Evolutionary conservation across 164 flowering plant species (phyloP), one percentile per base, ranked within the genome.

Genomic region (Annona cherimola): DNA sequence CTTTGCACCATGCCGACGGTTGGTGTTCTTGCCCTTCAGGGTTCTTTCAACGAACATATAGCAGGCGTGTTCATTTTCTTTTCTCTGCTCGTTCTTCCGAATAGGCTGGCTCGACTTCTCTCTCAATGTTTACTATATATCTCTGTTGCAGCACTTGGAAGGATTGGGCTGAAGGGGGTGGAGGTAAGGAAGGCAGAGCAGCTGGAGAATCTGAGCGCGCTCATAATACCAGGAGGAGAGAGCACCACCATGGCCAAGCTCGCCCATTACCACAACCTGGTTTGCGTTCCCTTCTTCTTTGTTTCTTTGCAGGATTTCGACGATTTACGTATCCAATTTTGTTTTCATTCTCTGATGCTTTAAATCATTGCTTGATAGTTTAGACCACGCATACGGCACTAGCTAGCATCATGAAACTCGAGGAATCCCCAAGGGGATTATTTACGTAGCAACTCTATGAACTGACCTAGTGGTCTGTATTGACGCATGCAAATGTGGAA

Each of bases 241-340:
- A 93, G 99, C 84, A 95, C 99, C 79, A 91, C 98, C 83, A 92
- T 95, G 97, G 97, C 98, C 71, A 94, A 91, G 79, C 96, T 92
- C 45, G 99, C 99, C 14, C 88, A 90, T 75, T 88, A 76, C 76
- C 96, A 92, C 62, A 92, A 93, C 78, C 80, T 95, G 86, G 99
- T 95, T 20, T 75, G 43, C 67, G 40, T 61, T 42, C 12, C 14
- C 5, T 26, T 3, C 16, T 50, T 50, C 57, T 50, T 50, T 26
- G 35, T 26, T 26, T 26, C 35, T 16, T 50, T 50, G 11, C 14
- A 50, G 57, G 14, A 12, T 50, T 50, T 50, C 9, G 3, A 50
- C 35, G 35, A 26, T 26, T 26, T 26, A 26, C 35, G 35, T 26
- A 26, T 26, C 35, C 35, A 26, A 26, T 26, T 26, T 26, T 26